These are phyloP conservation scores for Panus rudis DNA, from an alignment of 768 basidiomycete species.

Conservation along the genomic window DNA sequence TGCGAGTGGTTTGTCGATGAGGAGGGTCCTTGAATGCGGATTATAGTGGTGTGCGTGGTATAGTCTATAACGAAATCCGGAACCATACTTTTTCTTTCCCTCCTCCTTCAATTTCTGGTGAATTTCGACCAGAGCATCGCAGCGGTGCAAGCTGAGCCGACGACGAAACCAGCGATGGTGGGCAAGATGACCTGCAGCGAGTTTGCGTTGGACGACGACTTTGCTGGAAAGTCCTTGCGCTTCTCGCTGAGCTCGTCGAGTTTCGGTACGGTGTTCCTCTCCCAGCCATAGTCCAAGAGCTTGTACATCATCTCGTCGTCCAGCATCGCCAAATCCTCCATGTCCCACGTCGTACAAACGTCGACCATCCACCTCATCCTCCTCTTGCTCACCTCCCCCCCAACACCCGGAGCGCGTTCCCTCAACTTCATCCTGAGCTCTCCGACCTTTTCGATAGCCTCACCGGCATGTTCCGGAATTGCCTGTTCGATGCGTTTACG, in stretches of 20 bases:
- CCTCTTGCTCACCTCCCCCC: conserved; percentile 65
- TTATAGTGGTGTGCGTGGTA: too few relatives aligned
- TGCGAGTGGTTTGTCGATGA: too few relatives aligned
- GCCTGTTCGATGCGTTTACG: conserved; percentile 56
- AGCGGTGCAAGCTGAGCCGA: conserved; percentile 35
- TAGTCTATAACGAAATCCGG: too few relatives aligned
- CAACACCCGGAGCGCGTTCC: conserved; percentile 75
- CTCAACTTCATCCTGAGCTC: conserved; percentile 64
- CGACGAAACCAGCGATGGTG: conserved; percentile 32
- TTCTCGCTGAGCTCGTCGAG: conserved; percentile 18
- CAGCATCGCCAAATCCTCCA: conserved; percentile 72
- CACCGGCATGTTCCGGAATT: conserved; percentile 68
- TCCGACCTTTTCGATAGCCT: conserved; percentile 77
- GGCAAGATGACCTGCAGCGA: conserved; percentile 19
- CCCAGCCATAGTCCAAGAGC: conserved; percentile 85
- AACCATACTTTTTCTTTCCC: too few relatives aligned
- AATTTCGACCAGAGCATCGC: conserved; percentile 18
- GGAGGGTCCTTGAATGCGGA: too few relatives aligned
- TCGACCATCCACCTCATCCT: conserved; percentile 92
- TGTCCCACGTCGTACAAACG: conserved; percentile 78
- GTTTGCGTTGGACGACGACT: neutral
- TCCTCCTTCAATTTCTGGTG: too few relatives aligned
- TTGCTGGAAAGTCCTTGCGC: conserved; percentile 1
- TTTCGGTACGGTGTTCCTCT: conserved; percentile 39
- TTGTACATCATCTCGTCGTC: conserved; percentile 57